These are phyloP conservation scores for Penicillium mononematosum DNA, from an alignment of 495 filamentous ascomycete species.

Conservation along the genomic window DNA sequence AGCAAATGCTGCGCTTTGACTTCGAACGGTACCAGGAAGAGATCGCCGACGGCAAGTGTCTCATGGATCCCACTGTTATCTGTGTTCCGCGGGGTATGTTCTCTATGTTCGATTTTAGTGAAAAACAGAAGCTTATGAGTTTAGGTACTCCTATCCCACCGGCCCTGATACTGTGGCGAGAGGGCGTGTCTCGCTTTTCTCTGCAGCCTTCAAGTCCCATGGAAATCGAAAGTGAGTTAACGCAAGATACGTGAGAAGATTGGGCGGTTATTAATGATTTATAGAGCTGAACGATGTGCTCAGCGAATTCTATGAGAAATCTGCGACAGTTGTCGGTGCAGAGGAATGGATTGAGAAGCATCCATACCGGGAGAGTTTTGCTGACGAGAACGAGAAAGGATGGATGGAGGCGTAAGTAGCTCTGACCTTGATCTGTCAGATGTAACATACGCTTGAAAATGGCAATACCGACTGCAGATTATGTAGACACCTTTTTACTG, in stretches of 20 bases:
- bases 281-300: slow-evolving; percentile 5
- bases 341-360: slow-evolving; percentile 12
- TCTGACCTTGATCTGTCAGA: background rate
- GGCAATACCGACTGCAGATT: background rate
- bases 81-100: slow-evolving; percentile 5
- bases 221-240: slow-evolving; percentile 7
- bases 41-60: background rate
- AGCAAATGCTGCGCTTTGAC: slow-evolving; percentile 12
- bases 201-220: slow-evolving; percentile 7
- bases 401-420: slow-evolving; percentile 6
- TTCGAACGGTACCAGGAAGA: slow-evolving; percentile 10
- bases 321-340: slow-evolving; percentile 1
- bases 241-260: background rate
- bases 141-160: slow-evolving; percentile 8
- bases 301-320: slow-evolving; percentile 11
- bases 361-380: slow-evolving; percentile 8
- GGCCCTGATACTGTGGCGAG: slow-evolving; percentile 6
- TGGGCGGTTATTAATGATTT: background rate
- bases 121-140: background rate
- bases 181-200: slow-evolving; percentile 9
- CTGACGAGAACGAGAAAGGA: slow-evolving; percentile 8
- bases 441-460: background rate
- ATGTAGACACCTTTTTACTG: background rate
- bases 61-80: slow-evolving; percentile 6
- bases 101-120: background rate